Evolutionary conservation across 805 yeast species (phyloP), one percentile per base, ranked within the genome.

Genomic region (Groenewaldozyma salmanticensis): DNA sequence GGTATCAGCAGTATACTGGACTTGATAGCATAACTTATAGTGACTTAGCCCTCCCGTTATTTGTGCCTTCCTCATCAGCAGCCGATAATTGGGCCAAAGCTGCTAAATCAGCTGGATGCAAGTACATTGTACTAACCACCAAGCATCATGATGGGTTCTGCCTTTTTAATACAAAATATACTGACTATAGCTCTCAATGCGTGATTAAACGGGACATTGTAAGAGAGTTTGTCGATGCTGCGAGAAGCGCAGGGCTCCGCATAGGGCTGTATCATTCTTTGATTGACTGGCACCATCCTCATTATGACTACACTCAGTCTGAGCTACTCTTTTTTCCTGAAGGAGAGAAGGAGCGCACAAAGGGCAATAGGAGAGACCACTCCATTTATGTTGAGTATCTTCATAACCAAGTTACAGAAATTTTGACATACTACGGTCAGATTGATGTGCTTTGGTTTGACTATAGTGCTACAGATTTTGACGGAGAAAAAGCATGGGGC

Each of bases 111-210:
- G 44, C 46, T 3, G 51, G 51, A 11, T 36, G 42, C 24, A 31
- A 44, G 32, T 47, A 47, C 32, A 38, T 42, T n/a, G 51, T 47
- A 4, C 33, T 45, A 17, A 45, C 49, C 3, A 44, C 46, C 2
- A 47, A 47, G 42, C 51, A 47, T 37, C 51, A 47, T 33, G 51
- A 47, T 17, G 51, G 51, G 18, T 47, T 47, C 31, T 39, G 38
- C 13, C 37, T 47, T 21, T 45, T 42, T 35, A 44, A 45, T 15
- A 34, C 47, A 17, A 24, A 31, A 18, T 22, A 33, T 13, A 37
- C 42, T 5, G 43, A 41, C n/a, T 42, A 31, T 34, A 41, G 31
- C 33, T 22, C 46, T 5, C 21, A 15, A 3, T 27, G 35, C 2
- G 19, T 24, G 18, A 21, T 42, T 21, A 42, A 41, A 5, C 11